phyloP scores from a whole-genome alignment of 768 basidiomycete genomes.

The Xerocomus brunneocitrinus region DNA sequence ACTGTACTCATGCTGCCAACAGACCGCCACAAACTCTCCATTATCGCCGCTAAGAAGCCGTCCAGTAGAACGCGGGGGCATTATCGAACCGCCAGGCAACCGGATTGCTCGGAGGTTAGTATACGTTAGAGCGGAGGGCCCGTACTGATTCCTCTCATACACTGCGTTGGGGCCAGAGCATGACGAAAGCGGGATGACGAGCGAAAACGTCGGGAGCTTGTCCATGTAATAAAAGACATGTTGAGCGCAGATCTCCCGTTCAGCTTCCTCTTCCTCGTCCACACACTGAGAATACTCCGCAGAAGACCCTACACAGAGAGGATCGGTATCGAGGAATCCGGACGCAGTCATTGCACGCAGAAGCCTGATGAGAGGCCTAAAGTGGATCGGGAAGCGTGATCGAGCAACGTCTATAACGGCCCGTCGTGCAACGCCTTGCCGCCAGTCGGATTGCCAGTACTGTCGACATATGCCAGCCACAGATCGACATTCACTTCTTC shows the following conservation, averaged over 20 bases:
- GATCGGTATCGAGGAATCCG: conserved; percentile 73
- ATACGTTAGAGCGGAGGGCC: conserved; percentile 52
- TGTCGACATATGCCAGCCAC: conserved; percentile 69
- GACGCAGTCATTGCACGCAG: conserved; percentile 73
- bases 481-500: conserved; percentile 59
- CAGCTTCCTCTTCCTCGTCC: conserved; percentile 38
- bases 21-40: conserved; percentile 59
- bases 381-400: conserved; percentile 78
- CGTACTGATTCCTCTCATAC: conserved; percentile 64
- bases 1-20: conserved; percentile 79
- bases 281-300: conserved; percentile 43
- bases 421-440: conserved; percentile 59
- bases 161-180: conserved; percentile 66
- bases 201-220: conserved; percentile 67
- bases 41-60: conserved; percentile 69
- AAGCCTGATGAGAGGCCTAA: conserved; percentile 63
- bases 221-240: conserved; percentile 77
- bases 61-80: conserved; percentile 65
- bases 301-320: conserved; percentile 44
- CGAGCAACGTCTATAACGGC: conserved; percentile 81
- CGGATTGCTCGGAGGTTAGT: conserved; percentile 61
- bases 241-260: conserved; percentile 56
- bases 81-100: conserved; percentile 70
- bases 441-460: conserved; percentile 80
- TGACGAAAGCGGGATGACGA: conserved; percentile 58